Base-by-base conservation (phyloP, 2,329 filamentous ascomycete genomes). In the Xylariaceae sp. region DNA sequence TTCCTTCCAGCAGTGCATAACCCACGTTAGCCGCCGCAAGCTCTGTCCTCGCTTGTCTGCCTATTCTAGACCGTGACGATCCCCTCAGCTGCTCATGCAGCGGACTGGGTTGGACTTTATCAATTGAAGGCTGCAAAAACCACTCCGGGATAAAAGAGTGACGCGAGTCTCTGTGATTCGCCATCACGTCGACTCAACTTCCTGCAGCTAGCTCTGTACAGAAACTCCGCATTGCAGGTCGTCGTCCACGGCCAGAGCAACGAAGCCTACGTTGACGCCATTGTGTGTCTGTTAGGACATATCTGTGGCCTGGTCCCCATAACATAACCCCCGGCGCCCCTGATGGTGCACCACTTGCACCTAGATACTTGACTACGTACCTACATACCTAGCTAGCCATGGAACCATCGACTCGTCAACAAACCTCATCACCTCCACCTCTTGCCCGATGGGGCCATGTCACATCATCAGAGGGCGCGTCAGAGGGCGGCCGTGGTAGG, bases 221-320 rank as follows among this genome's bases (percentile, higher is more conserved):
- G n/a, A n/a, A 18, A 24, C 18, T 46, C 40, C 28, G 29, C 32
- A 14, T 29, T 33, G 29, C 41, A 31, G 41, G 38, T 19, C 36
- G 18, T 29, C 31, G 3, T 16, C 34, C 32, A 39, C 38, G 32
- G 35, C 24, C 12, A 36, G 21, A 27, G 13, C 26, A 19, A n/a
- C 45, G 37, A 36, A 47, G 39, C 31, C 42, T 16, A 27, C 34
- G 43, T 54, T 35, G 52, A 55, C 37, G 19, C 28, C 21, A 18
- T 13, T 40, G 50, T 59, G 59, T n/a, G 43, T 54, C 59, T 55
- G 55, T 58, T 54, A 51, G 50, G 50, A 54, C 59, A 57, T 55
- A 56, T 56, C 54, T 52, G 50, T 45, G 54, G 56, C 50, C 52
- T 60, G 47, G 52, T 54, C 38, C 53, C 58, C 45, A 40, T 42